Percentiles rank a stretch among this genome's conserved stretches.
Conservation (phyloP, 2,329 filamentous ascomycete genomes). For the Neonectria faginata region DNA sequence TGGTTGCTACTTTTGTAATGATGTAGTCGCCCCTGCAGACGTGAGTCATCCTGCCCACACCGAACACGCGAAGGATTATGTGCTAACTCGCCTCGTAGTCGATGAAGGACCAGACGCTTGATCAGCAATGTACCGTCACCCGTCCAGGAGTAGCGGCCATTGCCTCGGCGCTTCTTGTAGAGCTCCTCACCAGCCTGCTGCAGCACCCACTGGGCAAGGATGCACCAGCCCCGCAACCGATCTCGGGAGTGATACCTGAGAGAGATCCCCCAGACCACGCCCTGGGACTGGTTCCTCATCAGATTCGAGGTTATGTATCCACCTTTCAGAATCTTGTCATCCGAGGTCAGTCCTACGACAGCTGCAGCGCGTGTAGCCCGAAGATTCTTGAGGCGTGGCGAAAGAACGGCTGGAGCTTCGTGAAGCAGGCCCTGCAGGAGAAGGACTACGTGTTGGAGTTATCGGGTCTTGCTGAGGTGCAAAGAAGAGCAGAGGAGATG, state of each 20-base stretch:
- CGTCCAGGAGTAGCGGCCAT: slow-evolving; percentile 92
- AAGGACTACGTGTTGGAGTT: slow-evolving; percentile 83
- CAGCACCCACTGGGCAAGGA: slow-evolving; percentile 83
- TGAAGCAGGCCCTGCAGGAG: slow-evolving; percentile 79
- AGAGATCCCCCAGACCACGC: slow-evolving; percentile 69
- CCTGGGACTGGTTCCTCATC: slow-evolving; percentile 80
- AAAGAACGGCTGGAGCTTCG: slow-evolving; percentile 78
- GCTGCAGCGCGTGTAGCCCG: slow-evolving; percentile 83
- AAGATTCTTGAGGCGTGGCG: slow-evolving; percentile 77
- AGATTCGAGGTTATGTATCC: slow-evolving; percentile 81
- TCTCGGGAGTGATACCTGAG: slow-evolving; percentile 58
- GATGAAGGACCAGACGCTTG: slow-evolving; percentile 92
- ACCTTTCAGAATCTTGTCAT: slow-evolving; percentile 81
- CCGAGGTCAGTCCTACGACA: slow-evolving; percentile 79
- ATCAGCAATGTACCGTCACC: slow-evolving; percentile 98
- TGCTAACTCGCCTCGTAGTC: slow-evolving; percentile 66
- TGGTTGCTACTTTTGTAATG: slow-evolving; percentile 98
- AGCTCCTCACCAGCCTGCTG: slow-evolving; percentile 86
- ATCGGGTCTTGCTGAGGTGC: slow-evolving; percentile 79
- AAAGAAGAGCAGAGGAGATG: slow-evolving; percentile 66
- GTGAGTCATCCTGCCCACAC: slow-evolving; percentile 65
- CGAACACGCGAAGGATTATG: background rate
- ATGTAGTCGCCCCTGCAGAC: slow-evolving; percentile 93
- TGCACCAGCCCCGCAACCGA: slow-evolving; percentile 66
- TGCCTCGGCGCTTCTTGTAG: slow-evolving; percentile 90